Conservation (phyloP, 768 basidiomycete species). For the Hortiboletus flavorubellus region DNA sequence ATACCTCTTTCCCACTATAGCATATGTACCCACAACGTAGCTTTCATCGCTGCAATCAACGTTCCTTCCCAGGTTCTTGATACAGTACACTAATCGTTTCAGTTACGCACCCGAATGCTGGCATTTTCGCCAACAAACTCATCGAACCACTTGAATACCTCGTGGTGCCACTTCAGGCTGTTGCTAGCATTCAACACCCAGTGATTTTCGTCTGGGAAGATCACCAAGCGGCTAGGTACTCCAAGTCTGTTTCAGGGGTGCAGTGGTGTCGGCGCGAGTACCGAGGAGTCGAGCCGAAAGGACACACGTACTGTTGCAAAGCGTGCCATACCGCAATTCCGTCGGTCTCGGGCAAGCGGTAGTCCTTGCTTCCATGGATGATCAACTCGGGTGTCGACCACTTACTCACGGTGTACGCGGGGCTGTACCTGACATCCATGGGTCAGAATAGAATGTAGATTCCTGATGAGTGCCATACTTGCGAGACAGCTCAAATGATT, state of each 20-base stretch:
- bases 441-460: not conserved
- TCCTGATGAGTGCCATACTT: slow-evolving; percentile 40
- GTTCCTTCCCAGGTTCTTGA: not conserved
- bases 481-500: slow-evolving; percentile 49
- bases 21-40: slow-evolving; percentile 8
- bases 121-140: slow-evolving; percentile 48
- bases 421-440: slow-evolving; percentile 54
- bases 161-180: slow-evolving; percentile 92
- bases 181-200: slow-evolving; percentile 85
- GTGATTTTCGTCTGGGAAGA: slow-evolving; percentile 91
- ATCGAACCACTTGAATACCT: slow-evolving; percentile 90
- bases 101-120: slow-evolving; percentile 11
- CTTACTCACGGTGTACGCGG: slow-evolving; percentile 74
- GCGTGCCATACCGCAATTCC: slow-evolving; percentile 84
- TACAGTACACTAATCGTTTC: not conserved
- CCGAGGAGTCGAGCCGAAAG: not conserved
- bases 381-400: slow-evolving; percentile 86
- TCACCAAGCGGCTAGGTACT: slow-evolving; percentile 70
- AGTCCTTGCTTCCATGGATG: slow-evolving; percentile 88
- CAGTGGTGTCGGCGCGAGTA: not conserved
- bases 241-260: slow-evolving; percentile 45
- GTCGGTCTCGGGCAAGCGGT: slow-evolving; percentile 81
- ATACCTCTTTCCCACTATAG: not conserved
- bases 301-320: slow-evolving; percentile 66
- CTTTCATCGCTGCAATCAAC: slow-evolving; percentile 1